A percentile compares a stretch with the other conserved stretches of the same genome.
Evolutionary conservation across 2,329 filamentous ascomycete species (phyloP).

Genomic region (Colletotrichum lupini): DNA sequence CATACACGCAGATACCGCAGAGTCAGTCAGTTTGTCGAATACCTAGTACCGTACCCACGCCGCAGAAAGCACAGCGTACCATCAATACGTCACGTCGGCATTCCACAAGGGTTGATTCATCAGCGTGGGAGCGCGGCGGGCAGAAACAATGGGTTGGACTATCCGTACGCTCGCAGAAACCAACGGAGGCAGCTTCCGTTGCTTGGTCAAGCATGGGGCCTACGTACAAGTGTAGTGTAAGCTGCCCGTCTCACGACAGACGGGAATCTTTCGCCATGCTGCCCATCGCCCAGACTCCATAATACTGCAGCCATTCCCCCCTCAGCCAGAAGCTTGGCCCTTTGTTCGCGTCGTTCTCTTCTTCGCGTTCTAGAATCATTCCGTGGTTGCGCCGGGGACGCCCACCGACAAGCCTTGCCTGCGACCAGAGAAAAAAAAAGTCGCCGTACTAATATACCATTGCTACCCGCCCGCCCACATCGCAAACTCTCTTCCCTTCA

Average conservation of each 20-base stretch:
- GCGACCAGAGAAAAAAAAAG: background rate
- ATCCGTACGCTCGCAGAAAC: background rate
- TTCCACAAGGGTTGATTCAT: background rate
- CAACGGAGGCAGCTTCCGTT: conserved; percentile 8
- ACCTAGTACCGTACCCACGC: background rate
- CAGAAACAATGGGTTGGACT: background rate
- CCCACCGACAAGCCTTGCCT: conserved; percentile 16
- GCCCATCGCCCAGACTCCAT: conserved; percentile 24
- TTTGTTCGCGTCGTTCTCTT: conserved; percentile 1
- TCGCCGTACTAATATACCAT: background rate
- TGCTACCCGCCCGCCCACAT: background rate
- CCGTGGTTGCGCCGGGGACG: conserved; percentile 29
- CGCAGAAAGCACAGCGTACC: background rate
- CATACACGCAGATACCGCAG: background rate
- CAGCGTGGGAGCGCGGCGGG: too few relatives aligned
- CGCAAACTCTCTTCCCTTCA: background rate
- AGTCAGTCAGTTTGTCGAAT: background rate
- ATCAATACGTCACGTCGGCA: conserved; percentile 22
- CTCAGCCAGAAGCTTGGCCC: background rate
- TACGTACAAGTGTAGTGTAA: background rate
- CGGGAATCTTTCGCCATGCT: conserved; percentile 13
- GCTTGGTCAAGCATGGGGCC: background rate
- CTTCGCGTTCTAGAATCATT: conserved; percentile 20
- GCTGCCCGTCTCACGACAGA: conserved; percentile 5
- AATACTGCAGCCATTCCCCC: conserved; percentile 6